A percentile compares a stretch with the other conserved stretches of the same genome.
phyloP scores from a whole-genome alignment of 2,329 filamentous ascomycete genomes.

The Conoideocrella luteorostrata region DNA sequence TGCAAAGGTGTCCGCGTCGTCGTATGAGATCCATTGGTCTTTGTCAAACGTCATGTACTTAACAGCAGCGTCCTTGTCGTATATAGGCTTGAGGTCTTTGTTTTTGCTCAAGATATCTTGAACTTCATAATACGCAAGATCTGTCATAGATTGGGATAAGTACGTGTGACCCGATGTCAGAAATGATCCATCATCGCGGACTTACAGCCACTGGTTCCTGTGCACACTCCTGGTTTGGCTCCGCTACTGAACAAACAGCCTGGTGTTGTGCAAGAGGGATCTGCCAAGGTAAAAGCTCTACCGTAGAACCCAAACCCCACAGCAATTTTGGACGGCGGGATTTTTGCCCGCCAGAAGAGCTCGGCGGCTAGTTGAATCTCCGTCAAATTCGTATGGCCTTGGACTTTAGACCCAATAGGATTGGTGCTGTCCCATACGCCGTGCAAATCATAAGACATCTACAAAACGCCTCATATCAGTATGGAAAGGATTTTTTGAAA shows the following conservation, averaged over 20 bases:
- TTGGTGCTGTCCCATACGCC: constrained; percentile 32
- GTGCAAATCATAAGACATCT: constrained; percentile 36
- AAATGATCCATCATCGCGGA: too few species aligned
- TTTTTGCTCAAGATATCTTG: constrained; percentile 12
- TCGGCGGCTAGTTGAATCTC: constrained; percentile 33
- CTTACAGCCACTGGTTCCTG: constrained; percentile 2
- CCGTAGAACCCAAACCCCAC: constrained; percentile 39
- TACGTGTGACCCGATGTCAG: background rate
- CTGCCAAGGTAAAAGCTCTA: constrained; percentile 14
- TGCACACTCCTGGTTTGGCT: constrained; percentile 11
- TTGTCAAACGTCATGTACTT: constrained; percentile 14
- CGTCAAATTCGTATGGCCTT: constrained; percentile 35
- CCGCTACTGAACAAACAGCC: constrained; percentile 15
- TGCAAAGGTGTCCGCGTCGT: constrained; percentile 13
- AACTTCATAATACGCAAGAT: constrained; percentile 14
- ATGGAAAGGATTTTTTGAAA: background rate
- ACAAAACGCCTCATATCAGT: background rate
- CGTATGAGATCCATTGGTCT: constrained; percentile 15
- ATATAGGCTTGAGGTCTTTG: constrained; percentile 10
- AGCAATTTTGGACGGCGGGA: constrained; percentile 32
- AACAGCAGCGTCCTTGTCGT: constrained; percentile 14
- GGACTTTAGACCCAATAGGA: constrained; percentile 26
- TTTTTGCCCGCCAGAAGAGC: constrained; percentile 35
- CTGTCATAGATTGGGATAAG: background rate
- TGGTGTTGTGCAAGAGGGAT: constrained; percentile 13